These are phyloP conservation scores for Calocybe indica DNA, from an alignment of 768 basidiomycete species.

Conservation along the genomic window DNA sequence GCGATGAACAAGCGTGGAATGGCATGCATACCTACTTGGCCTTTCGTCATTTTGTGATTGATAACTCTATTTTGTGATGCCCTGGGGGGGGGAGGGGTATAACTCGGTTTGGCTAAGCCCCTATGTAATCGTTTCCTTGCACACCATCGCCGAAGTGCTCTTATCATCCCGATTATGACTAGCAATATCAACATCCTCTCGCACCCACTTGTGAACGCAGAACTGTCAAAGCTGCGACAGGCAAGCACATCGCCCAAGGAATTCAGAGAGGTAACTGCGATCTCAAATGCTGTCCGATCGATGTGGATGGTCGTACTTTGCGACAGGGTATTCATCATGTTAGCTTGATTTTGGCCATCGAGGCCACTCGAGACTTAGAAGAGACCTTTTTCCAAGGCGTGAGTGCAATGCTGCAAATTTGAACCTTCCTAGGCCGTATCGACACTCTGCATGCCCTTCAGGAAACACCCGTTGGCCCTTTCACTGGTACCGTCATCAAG, in stretches of 20 bases:
- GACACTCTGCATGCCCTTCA: conserved; percentile 17
- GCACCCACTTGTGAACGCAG: conserved; percentile 70
- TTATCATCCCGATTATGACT: conserved; percentile 15
- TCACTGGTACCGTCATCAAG: conserved; percentile 72
- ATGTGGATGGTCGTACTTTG: neutral
- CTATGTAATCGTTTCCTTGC: no score
- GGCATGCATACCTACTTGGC: conserved; percentile 4
- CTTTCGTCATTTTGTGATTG: no score
- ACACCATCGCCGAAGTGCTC: neutral
- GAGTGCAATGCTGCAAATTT: conserved; percentile 16
- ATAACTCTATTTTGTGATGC: no score
- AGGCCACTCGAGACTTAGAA: conserved; percentile 68
- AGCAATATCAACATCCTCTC: conserved; percentile 44
- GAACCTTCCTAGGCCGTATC: conserved; percentile 1
- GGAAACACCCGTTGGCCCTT: conserved; percentile 77
- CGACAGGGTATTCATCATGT: conserved; percentile 67
- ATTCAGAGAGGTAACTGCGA: conserved; percentile 61
- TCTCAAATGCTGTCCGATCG: neutral
- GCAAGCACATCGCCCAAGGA: conserved; percentile 59
- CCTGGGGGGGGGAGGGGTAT: no score
- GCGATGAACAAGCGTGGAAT: conserved; percentile 38
- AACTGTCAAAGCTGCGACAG: conserved; percentile 66
- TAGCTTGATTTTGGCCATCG: conserved; percentile 75
- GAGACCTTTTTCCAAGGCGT: conserved; percentile 62
- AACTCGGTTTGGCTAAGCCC: no score